phyloP scores from a whole-genome alignment of 1,139 yeast species.

The Pichia sp. region DNA sequence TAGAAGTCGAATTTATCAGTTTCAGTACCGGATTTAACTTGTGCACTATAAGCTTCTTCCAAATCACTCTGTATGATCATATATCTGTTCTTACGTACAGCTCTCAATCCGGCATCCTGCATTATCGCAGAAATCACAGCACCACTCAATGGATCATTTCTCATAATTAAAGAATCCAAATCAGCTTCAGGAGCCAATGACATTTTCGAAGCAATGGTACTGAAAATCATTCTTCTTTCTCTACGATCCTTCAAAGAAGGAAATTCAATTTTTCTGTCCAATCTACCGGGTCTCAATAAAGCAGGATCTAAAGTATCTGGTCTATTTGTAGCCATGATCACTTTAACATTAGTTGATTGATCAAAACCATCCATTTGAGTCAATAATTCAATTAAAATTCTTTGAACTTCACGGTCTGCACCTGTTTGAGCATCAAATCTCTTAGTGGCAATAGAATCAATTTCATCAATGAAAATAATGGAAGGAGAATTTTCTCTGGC shows the following conservation, averaged over 20 bases:
- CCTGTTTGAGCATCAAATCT: constrained; percentile 99
- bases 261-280: constrained; percentile 96
- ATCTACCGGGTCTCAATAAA: constrained; percentile 92
- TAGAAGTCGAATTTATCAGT: constrained; percentile 97
- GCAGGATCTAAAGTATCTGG: constrained; percentile 98
- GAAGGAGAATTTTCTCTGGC: constrained; percentile 98
- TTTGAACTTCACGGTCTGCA: constrained; percentile 98
- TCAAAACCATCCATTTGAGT: constrained; percentile 99
- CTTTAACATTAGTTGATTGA: constrained; percentile 91
- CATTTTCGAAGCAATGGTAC: constrained; percentile 96
- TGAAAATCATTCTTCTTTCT: constrained; percentile 92
- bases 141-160: constrained; percentile 96
- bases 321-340: constrained; percentile 98
- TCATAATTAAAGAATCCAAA: constrained; percentile 84
- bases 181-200: constrained; percentile 97
- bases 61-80: constrained; percentile 92
- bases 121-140: constrained; percentile 97
- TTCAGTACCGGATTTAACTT: constrained; percentile 91
- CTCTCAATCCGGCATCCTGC: constrained; percentile 99
- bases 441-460: constrained; percentile 98
- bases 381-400: constrained; percentile 88
- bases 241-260: constrained; percentile 94
- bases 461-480: constrained; percentile 94
- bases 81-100: constrained; percentile 95
- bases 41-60: constrained; percentile 95